A percentile compares a stretch with the other conserved stretches of the same genome.
These are phyloP conservation scores for Bodo saltans DNA, from an alignment of 78 protist genomes.

Conservation along the genomic window DNA sequence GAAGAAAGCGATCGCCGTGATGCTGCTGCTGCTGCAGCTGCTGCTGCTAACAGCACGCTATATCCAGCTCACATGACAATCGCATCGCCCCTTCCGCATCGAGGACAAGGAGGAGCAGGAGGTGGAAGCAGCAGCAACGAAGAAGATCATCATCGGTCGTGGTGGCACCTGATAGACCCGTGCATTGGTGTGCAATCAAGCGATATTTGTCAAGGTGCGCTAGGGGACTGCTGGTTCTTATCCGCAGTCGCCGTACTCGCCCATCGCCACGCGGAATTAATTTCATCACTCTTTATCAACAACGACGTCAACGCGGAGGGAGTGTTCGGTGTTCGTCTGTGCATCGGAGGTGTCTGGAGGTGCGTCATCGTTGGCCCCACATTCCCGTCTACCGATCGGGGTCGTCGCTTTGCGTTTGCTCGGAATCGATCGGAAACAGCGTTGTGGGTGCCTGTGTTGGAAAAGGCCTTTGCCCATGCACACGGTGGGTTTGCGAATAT, in stretches of 20 bases:
- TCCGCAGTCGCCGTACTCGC: slow-evolving; percentile 27
- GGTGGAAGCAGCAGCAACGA: too few relatives aligned
- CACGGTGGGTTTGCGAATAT: slow-evolving; percentile 29
- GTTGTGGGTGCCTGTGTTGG: slow-evolving; percentile 36
- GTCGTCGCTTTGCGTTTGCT: neutral
- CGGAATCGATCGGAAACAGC: neutral
- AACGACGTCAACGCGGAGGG: neutral
- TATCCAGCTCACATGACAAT: too few relatives aligned
- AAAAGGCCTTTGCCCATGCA: slow-evolving; percentile 54
- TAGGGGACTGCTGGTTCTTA: slow-evolving; percentile 53
- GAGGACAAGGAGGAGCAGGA: too few relatives aligned
- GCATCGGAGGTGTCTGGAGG: slow-evolving; percentile 11
- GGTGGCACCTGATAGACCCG: too few relatives aligned
- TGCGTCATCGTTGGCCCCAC: slow-evolving; percentile 3
- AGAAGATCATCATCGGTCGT: too few relatives aligned
- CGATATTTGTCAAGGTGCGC: slow-evolving; percentile 39
- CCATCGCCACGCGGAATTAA: slow-evolving; percentile 5
- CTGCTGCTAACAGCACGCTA: too few relatives aligned
- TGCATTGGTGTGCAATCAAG: neutral
- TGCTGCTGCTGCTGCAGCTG: too few relatives aligned
- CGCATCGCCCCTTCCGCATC: too few relatives aligned
- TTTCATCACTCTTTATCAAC: slow-evolving; percentile 1
- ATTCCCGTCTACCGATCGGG: slow-evolving; percentile 2
- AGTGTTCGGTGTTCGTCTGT: slow-evolving; percentile 18
- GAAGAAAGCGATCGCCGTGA: too few relatives aligned